Evolutionary conservation across 1,139 yeast genomes (phyloP).

Genomic region (Arxiozyma slooffiae): DNA sequence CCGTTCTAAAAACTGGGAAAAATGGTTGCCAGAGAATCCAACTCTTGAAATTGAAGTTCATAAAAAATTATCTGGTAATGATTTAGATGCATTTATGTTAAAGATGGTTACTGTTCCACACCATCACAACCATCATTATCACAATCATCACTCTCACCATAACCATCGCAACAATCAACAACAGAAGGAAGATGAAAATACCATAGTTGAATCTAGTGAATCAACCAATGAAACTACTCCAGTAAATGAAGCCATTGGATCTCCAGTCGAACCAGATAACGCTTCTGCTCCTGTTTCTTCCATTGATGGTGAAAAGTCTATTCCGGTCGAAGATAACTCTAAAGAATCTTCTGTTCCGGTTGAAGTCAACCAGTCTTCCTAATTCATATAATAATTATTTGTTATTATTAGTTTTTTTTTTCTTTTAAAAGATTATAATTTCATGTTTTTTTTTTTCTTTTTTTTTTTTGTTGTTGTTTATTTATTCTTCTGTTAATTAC

Average conservation of each 20-base stretch:
- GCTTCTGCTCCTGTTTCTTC: neutral
- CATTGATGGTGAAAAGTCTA: neutral
- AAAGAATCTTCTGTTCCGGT: constrained; percentile 1
- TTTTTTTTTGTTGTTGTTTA: too few species aligned
- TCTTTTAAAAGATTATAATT: neutral
- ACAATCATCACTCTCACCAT: constrained; percentile 2
- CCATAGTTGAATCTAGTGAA: too few species aligned
- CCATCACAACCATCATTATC: neutral
- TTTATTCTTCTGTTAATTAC: neutral
- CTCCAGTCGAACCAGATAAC: too few species aligned
- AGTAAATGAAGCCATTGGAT: constrained; percentile 2
- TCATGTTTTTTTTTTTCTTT: too few species aligned
- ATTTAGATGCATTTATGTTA: constrained; percentile 19
- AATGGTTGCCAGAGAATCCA: constrained; percentile 17
- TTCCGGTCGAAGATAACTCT: constrained; percentile 3
- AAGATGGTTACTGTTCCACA: constrained; percentile 11
- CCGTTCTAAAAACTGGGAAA: constrained; percentile 25
- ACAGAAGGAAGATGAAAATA: constrained; percentile 2
- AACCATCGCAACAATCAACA: constrained; percentile 2
- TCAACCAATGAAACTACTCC: neutral
- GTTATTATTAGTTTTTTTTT: neutral
- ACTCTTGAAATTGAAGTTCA: constrained; percentile 19
- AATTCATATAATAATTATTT: neutral
- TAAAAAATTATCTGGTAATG: constrained; percentile 16
- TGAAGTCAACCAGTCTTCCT: constrained; percentile 3